Evolutionary conservation across 208 protist genomes (phyloP).

Genomic region (Acanthamoeba royreba): DNA sequence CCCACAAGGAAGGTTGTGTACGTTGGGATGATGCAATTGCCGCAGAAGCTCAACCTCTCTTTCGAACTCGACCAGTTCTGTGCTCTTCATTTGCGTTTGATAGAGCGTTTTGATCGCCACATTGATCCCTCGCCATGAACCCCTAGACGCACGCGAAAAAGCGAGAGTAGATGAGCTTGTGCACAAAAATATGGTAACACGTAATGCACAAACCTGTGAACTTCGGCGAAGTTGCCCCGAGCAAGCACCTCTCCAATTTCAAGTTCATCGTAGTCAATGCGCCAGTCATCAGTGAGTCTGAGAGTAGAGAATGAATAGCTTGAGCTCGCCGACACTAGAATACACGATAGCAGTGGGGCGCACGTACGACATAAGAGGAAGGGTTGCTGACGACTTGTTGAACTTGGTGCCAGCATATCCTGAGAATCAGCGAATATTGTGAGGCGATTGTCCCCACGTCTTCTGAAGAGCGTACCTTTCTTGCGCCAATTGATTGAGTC

Average conservation of each 20-base stretch:
- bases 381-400: background rate
- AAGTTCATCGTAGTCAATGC: background rate
- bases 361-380: background rate
- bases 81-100: background rate
- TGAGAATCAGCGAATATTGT: background rate
- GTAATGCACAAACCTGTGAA: background rate
- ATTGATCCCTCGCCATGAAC: background rate
- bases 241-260: background rate
- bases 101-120: background rate
- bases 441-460: background rate
- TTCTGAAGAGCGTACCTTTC: background rate
- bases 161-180: background rate
- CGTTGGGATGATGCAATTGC: background rate
- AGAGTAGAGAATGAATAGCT: background rate
- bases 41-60: background rate
- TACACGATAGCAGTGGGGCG: background rate
- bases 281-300: background rate
- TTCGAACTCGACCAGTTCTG: background rate
- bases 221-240: background rate
- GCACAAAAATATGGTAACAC: no score
- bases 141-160: no score
- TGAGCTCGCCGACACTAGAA: no score
- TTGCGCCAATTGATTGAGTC: background rate
- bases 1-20: no score
- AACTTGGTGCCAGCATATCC: background rate